A percentile compares a stretch with the other conserved stretches of the same genome.
Conservation (phyloP, 768 basidiomycete species). For the Strobilomyces echinocephalus region DNA sequence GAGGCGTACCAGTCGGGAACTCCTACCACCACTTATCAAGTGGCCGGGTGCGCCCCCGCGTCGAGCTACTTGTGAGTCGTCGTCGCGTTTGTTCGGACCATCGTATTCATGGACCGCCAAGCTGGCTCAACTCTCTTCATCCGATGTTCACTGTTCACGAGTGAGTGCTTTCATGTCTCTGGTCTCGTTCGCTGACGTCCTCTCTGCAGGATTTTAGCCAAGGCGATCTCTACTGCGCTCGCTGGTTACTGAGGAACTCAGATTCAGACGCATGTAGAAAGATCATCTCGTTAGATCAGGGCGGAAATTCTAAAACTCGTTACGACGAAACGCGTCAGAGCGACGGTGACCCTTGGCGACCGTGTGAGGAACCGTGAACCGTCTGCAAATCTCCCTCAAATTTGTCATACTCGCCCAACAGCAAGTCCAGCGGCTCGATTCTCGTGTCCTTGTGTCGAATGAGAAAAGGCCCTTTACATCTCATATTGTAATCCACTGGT, state of each 20-base stretch:
- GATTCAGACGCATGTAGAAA: too few species aligned
- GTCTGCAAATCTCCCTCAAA: too few species aligned
- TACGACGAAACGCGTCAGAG: too few species aligned
- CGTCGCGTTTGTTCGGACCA: not conserved
- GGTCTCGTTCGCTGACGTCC: not conserved
- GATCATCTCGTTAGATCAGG: too few species aligned
- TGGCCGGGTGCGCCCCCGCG: constrained; percentile 54
- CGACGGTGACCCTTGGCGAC: too few species aligned
- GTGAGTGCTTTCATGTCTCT: constrained; percentile 32
- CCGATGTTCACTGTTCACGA: constrained; percentile 61
- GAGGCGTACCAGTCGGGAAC: constrained; percentile 57
- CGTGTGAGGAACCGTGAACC: too few species aligned
- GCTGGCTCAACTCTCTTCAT: constrained; percentile 60
- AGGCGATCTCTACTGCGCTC: constrained; percentile 44
- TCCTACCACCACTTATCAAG: constrained; percentile 47
- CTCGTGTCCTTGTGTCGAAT: too few species aligned
- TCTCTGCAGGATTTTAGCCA: constrained; percentile 43
- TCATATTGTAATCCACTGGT: too few species aligned
- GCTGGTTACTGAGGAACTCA: constrained; percentile 26
- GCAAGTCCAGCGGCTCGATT: too few species aligned
- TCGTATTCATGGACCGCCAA: constrained; percentile 17
- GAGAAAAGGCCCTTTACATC: too few species aligned
- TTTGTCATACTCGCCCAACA: too few species aligned
- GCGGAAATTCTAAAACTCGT: too few species aligned
- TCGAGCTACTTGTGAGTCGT: constrained; percentile 58